phyloP scores from a whole-genome alignment of 441 rosid genomes.

The Metrosideros polymorpha region DNA sequence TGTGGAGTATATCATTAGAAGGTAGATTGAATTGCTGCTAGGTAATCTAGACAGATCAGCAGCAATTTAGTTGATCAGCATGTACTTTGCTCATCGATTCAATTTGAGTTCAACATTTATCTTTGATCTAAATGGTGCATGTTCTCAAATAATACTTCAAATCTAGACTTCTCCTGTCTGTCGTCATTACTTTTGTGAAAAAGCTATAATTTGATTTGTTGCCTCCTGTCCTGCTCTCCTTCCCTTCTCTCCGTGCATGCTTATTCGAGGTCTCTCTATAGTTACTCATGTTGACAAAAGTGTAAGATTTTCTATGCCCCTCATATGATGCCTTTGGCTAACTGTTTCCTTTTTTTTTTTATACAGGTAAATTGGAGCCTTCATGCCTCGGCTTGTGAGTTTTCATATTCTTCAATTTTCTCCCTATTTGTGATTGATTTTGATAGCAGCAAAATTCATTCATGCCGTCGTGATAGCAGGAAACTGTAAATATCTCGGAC shows the following conservation, averaged over 20 bases:
- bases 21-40: no score
- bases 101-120: background rate
- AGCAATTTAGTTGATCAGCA: no score
- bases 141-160: background rate
- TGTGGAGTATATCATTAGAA: no score
- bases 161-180: no score
- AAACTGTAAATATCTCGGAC: conserved; percentile 31
- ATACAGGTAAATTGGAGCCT: background rate
- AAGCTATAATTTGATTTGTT: background rate
- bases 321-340: background rate
- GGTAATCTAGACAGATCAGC: no score
- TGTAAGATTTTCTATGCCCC: background rate
- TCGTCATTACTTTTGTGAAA: no score
- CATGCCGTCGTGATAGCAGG: conserved; percentile 8
- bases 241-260: background rate
- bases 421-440: conserved; percentile 6
- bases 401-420: background rate
- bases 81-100: background rate
- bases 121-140: background rate
- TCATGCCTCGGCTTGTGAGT: conserved; percentile 2
- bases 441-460: background rate
- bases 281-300: background rate
- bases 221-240: background rate
- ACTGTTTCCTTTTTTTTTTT: background rate
- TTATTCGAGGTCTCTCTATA: background rate